Evolutionary conservation across 129 eudicot species (phyloP).

Genomic region (Scalesia atractyloides): DNA sequence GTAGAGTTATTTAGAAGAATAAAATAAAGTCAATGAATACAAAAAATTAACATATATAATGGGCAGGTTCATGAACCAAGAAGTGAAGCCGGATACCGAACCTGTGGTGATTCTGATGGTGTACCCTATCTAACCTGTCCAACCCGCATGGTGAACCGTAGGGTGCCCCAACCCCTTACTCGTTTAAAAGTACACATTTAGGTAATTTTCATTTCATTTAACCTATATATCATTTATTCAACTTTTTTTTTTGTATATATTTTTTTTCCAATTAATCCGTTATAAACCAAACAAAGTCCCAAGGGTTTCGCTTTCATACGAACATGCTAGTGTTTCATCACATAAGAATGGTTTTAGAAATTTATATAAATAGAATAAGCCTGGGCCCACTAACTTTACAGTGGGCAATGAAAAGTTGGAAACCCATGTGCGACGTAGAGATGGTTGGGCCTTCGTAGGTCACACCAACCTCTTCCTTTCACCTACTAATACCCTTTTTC

Average conservation of each 20-base stretch:
- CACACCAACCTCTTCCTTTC: not conserved
- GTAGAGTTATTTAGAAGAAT: no score
- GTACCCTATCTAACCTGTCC: no score
- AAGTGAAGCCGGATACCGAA: no score
- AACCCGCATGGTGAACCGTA: no score
- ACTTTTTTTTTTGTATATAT: not conserved
- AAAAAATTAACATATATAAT: no score
- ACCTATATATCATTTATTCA: not conserved
- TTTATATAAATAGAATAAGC: not conserved
- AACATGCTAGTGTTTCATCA: not conserved
- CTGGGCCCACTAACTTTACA: slow-evolving; percentile 12
- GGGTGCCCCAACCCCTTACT: no score
- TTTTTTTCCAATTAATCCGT: not conserved
- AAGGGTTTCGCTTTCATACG: no score
- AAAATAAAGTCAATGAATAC: no score
- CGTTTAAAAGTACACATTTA: not conserved
- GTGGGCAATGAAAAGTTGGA: not conserved
- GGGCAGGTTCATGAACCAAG: no score
- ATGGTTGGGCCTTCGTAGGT: slow-evolving; percentile 23
- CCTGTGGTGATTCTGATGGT: no score
- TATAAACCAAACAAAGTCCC: no score
- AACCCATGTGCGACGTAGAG: slow-evolving; percentile 21
- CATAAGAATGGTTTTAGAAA: slow-evolving; percentile 1
- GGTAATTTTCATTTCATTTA: not conserved
- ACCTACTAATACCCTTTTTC: not conserved